Percentiles rank a stretch among this genome's conserved stretches.
Evolutionary conservation across 2,329 filamentous ascomycete genomes (phyloP).

Genomic region (Fusarium sambucinum): DNA sequence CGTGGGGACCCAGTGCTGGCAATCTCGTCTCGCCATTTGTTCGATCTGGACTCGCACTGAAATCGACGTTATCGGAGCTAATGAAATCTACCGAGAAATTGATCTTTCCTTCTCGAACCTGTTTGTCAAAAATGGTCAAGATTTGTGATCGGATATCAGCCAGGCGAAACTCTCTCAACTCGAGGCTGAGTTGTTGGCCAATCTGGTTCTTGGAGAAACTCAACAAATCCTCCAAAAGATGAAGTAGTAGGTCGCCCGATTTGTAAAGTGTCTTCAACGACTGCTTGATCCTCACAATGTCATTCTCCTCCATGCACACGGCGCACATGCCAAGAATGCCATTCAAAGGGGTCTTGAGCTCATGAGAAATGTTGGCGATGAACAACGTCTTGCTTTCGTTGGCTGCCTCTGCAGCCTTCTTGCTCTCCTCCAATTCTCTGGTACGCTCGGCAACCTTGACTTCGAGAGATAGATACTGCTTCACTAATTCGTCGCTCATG

Average conservation of each 20-base stretch:
- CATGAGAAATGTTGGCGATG: conserved; percentile 90
- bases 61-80: conserved; percentile 45
- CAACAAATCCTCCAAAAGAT: conserved; percentile 87
- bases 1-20: conserved; percentile 72
- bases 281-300: conserved; percentile 80
- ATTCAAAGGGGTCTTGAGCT: conserved; percentile 94
- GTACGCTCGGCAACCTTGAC: conserved; percentile 87
- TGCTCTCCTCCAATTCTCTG: conserved; percentile 86
- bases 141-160: conserved; percentile 88
- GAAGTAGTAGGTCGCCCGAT: conserved; percentile 78
- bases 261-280: conserved; percentile 89
- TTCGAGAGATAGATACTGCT: conserved; percentile 87
- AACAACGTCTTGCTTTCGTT: conserved; percentile 98
- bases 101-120: conserved; percentile 83
- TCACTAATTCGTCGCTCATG: conserved; percentile 90
- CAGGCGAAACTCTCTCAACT: conserved; percentile 86
- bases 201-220: conserved; percentile 97
- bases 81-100: conserved; percentile 79
- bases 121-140: conserved; percentile 88
- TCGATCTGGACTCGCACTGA: conserved; percentile 51
- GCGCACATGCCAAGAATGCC: conserved; percentile 95
- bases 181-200: conserved; percentile 82
- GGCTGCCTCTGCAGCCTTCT: conserved; percentile 91
- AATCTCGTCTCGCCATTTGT: conserved; percentile 55
- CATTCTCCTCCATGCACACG: conserved; percentile 92